phyloP scores from a whole-genome alignment of 163 green algal species.

The Coccomyxa subellipsoidea region DNA sequence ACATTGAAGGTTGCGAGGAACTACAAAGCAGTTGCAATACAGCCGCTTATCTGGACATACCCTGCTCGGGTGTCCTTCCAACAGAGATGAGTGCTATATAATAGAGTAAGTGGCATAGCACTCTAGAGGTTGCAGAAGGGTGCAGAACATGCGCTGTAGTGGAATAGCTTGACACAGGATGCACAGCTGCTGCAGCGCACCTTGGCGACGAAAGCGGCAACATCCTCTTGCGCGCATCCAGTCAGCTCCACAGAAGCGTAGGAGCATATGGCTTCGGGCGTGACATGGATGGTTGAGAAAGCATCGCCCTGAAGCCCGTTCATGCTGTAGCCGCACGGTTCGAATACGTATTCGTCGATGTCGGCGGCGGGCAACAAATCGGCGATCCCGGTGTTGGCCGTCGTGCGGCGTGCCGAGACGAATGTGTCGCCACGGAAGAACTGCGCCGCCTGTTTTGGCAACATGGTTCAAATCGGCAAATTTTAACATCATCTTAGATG shows the following conservation, averaged over 20 bases:
- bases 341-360: slow-evolving; percentile 98
- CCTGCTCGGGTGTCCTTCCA: too few relatives aligned
- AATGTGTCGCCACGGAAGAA: slow-evolving; percentile 78
- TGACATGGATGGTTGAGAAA: slow-evolving; percentile 97
- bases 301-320: slow-evolving; percentile 81
- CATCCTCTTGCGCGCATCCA: slow-evolving; percentile 32
- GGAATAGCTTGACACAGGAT: too few relatives aligned
- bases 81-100: too few relatives aligned
- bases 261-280: slow-evolving; percentile 86
- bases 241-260: slow-evolving; percentile 92
- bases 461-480: background rate
- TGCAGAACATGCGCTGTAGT: too few relatives aligned
- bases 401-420: slow-evolving; percentile 57
- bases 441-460: slow-evolving; percentile 21
- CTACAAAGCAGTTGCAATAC: too few relatives aligned
- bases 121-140: too few relatives aligned
- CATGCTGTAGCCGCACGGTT: slow-evolving; percentile 99
- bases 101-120: too few relatives aligned
- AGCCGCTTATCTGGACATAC: too few relatives aligned
- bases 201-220: slow-evolving; percentile 31
- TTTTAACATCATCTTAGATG: too few relatives aligned
- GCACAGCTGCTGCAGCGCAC: slow-evolving; percentile 4
- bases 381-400: slow-evolving; percentile 54
- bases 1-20: background rate
- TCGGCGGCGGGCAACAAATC: slow-evolving; percentile 45